These are phyloP conservation scores for Nicotiana sylvestris DNA, from an alignment of 257 asterid genomes.

Conservation along the genomic window DNA sequence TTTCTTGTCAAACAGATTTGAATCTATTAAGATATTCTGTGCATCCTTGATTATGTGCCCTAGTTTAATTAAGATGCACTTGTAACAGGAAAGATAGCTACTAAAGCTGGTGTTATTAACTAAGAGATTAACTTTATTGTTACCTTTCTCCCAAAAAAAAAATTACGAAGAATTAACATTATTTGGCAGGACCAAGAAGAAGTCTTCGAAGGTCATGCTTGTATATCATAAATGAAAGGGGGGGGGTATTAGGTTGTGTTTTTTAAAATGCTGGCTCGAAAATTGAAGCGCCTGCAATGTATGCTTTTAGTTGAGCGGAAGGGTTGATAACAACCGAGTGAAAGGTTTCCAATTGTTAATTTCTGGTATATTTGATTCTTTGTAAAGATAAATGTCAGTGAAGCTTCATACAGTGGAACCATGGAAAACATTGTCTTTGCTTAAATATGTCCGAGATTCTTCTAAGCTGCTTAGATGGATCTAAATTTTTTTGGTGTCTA, in stretches of 20 bases:
- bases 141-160: too few species aligned
- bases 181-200: neutral
- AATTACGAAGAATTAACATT: neutral
- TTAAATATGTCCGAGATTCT: constrained; percentile 2
- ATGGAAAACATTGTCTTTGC: neutral
- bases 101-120: neutral
- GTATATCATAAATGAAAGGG: too few species aligned
- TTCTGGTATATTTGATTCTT: neutral
- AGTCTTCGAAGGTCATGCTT: neutral
- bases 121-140: neutral
- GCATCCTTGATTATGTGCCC: neutral
- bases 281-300: neutral
- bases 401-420: neutral
- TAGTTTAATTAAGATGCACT: neutral
- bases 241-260: neutral
- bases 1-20: neutral
- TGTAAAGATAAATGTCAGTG: neutral
- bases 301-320: neutral
- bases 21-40: neutral
- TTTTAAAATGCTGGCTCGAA: neutral
- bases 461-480: neutral
- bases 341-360: neutral
- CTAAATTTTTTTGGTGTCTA: neutral
- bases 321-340: neutral
- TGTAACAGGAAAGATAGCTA: neutral